These are phyloP conservation scores for Euryodendron excelsum DNA, from an alignment of 148 eudicot species.

Conservation along the genomic window DNA sequence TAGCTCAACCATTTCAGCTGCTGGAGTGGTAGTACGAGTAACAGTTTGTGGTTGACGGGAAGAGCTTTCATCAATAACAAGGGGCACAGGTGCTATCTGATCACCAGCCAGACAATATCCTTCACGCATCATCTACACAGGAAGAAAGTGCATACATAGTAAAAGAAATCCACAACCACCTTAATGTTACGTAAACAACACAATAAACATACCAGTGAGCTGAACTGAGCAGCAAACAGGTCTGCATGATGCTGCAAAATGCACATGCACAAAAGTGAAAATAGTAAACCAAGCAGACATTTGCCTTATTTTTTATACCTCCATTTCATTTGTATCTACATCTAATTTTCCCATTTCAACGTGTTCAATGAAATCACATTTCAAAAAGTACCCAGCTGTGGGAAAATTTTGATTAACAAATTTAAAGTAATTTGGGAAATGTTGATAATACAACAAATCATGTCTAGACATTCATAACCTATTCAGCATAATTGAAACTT, in stretches of 20 bases:
- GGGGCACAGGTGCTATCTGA: neutral
- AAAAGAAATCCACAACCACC: neutral
- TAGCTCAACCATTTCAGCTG: neutral
- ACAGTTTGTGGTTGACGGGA: neutral
- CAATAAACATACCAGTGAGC: slow-evolving; percentile 12
- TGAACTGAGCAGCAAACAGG: slow-evolving; percentile 10
- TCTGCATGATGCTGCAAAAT: slow-evolving; percentile 16
- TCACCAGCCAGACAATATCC: slow-evolving; percentile 1
- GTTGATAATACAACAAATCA: neutral
- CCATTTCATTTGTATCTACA: neutral
- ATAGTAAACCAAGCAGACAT: neutral
- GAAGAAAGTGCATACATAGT: neutral
- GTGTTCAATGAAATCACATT: neutral
- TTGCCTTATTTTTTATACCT: neutral
- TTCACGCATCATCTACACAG: slow-evolving; percentile 15
- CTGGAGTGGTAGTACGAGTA: neutral
- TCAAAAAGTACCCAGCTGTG: neutral
- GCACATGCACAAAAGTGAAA: slow-evolving; percentile 10
- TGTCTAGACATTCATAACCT: neutral
- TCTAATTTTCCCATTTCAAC: neutral
- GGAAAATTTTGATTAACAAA: neutral
- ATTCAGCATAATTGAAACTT: neutral
- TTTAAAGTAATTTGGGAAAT: neutral
- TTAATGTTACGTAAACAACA: neutral
- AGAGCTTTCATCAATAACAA: neutral